Evolutionary conservation across 2,329 filamentous ascomycete species (phyloP), one percentile per base, ranked within the genome.

Genomic region (Hymenoscyphus salicellus): DNA sequence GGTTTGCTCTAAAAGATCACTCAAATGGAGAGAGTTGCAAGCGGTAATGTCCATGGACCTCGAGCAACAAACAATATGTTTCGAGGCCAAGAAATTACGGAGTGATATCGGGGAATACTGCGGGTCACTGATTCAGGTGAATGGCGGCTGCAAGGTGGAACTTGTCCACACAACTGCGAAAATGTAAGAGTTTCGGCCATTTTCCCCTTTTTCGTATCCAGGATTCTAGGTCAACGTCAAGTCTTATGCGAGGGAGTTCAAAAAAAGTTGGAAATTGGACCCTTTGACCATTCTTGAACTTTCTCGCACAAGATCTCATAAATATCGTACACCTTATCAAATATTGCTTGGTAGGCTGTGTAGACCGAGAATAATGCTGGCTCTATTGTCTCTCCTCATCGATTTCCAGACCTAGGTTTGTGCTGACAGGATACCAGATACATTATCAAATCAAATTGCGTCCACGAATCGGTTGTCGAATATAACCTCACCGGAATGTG

Each of bases 21-120:
- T 80, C 14, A 77, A 76, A 60, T 78, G 76, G 78, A 71, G 76
- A 56, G 79, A 80, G 64, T 75, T 80, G n/a, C 79, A 80, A 72
- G 73, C 66, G 6, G 73, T 75, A 33, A 71, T 76, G 26, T 75
- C 78, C 1, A 76, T 79, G 20, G 64, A 78, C 60, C 11, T 74
- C 1, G 70, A 73, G 1, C 52, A 70, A 3, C 62, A 72, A 61
- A 61, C 30, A 1, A 65, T 79, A 1, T 71, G 78, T 11, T 74
- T 71, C 55, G 71, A 76, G 5, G 65, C 69, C 2, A 60, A 68
- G 20, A 66, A 68, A 16, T 69, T 78, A n/a, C 61, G 66, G 3
- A 69, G 69, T 5, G 61, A 70, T 23, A 65, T 72, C 2, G 71
- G 75, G 55, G 76, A 80, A 36, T 68, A 77, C 11, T 77, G 73